These are phyloP conservation scores for Neurospora terricola DNA, from an alignment of 495 filamentous ascomycete genomes.

Conservation along the genomic window DNA sequence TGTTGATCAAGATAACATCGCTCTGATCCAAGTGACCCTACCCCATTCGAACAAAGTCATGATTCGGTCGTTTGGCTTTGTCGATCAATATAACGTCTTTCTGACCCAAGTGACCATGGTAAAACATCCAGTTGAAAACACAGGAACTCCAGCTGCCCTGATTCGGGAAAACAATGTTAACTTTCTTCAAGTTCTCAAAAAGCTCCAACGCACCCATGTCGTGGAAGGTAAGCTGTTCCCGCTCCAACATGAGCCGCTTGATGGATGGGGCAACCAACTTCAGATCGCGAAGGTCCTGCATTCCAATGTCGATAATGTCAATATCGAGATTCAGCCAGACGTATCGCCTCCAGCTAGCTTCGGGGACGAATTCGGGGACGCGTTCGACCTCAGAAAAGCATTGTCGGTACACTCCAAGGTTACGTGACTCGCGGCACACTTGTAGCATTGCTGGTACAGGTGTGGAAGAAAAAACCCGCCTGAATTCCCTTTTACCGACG, in stretches of 20 bases:
- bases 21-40: not conserved
- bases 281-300: not conserved
- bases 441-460: not conserved
- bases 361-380: not conserved
- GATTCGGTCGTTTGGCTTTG: not conserved
- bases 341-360: not conserved
- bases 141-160: fast-evolving
- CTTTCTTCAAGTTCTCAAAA: not conserved
- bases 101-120: not conserved
- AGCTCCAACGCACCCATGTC: not conserved
- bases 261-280: not conserved
- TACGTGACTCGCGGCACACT: not conserved
- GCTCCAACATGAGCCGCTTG: not conserved
- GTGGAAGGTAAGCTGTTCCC: fast-evolving
- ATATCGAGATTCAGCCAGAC: not conserved
- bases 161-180: not conserved
- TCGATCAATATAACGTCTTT: not conserved
- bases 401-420: not conserved
- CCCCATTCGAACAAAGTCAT: not conserved
- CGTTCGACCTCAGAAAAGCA: not conserved
- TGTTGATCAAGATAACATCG: not conserved
- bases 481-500: not conserved
- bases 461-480: not conserved
- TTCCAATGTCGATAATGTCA: not conserved
- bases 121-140: not conserved